Percentiles rank a stretch among this genome's conserved stretches.
Conservation (phyloP, 1,284 basidiomycete species). For the Cryptococcus sp. region DNA sequence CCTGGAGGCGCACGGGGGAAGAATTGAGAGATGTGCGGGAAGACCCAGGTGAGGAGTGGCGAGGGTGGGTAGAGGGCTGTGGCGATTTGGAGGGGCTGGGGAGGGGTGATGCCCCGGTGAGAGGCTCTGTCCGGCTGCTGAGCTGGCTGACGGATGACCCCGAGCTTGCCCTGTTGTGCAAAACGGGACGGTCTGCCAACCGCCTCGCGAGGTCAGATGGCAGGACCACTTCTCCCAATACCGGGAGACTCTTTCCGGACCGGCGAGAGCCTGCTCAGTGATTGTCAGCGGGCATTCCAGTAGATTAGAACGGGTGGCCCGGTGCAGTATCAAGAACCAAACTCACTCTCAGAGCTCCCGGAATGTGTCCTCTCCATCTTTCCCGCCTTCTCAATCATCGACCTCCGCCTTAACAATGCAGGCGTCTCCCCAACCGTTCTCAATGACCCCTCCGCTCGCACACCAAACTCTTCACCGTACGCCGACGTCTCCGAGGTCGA, state of each 20-base stretch:
- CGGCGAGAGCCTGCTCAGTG: background rate
- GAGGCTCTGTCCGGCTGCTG: background rate
- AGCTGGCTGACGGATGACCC: conserved; percentile 3
- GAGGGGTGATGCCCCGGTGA: background rate
- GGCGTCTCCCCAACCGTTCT: too few relatives aligned
- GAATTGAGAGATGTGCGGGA: conserved; percentile 1
- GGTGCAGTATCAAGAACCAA: background rate
- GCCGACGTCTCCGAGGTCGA: too few relatives aligned
- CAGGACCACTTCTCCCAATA: background rate
- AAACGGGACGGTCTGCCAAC: background rate
- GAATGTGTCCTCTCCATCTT: background rate
- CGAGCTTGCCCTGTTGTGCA: conserved; percentile 6
- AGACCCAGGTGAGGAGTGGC: background rate
- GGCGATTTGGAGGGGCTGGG: background rate
- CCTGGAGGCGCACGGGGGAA: conserved; percentile 2
- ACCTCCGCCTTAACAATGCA: background rate
- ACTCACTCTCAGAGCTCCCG: background rate
- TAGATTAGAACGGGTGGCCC: background rate
- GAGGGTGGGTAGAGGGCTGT: background rate
- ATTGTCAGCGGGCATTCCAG: background rate
- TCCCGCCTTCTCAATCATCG: background rate
- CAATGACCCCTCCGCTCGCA: too few relatives aligned
- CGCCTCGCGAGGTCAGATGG: background rate
- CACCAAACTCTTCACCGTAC: too few relatives aligned
- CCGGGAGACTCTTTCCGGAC: background rate